These are phyloP conservation scores for Warburgia ugandensis DNA, from an alignment of 164 flowering plant genomes.

Conservation along the genomic window DNA sequence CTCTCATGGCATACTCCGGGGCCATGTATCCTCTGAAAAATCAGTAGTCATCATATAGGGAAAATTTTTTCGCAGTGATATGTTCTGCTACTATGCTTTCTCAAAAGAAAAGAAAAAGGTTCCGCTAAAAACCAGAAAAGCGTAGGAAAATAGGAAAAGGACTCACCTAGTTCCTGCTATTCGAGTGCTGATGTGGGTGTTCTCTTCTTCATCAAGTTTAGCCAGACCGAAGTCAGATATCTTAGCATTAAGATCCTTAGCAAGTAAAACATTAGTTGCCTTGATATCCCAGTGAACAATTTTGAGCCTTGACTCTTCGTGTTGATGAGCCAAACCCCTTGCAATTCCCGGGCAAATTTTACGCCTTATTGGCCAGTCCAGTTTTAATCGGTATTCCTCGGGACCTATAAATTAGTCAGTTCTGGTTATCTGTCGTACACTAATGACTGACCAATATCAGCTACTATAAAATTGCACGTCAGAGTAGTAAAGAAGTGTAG, in stretches of 20 bases:
- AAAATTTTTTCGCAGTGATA: too few species aligned
- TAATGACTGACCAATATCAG: too few species aligned
- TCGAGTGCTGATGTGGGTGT: constrained; percentile 70
- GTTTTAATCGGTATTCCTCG: constrained; percentile 14
- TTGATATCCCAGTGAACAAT: constrained; percentile 17
- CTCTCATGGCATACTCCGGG: constrained; percentile 40
- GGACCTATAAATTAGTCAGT: constrained; percentile 15
- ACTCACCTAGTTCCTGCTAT: constrained; percentile 80
- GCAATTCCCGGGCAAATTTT: constrained; percentile 45
- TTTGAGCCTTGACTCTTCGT: constrained; percentile 40
- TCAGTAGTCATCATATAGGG: too few species aligned
- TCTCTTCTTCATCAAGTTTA: constrained; percentile 63
- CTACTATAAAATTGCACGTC: not conserved
- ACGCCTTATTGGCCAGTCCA: constrained; percentile 38
- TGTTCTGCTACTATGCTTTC: not conserved
- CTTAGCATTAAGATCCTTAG: constrained; percentile 58
- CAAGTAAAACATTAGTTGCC: constrained; percentile 28
- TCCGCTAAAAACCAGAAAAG: not conserved
- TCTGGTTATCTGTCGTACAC: not conserved
- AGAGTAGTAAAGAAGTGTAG: not conserved
- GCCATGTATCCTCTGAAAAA: constrained; percentile 40
- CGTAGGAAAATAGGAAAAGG: not conserved
- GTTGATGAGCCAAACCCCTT: constrained; percentile 42
- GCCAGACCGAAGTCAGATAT: constrained; percentile 87
- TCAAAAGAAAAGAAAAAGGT: not conserved